phyloP scores from a whole-genome alignment of 2,329 filamentous ascomycete species.

The Didymella keratinophila region DNA sequence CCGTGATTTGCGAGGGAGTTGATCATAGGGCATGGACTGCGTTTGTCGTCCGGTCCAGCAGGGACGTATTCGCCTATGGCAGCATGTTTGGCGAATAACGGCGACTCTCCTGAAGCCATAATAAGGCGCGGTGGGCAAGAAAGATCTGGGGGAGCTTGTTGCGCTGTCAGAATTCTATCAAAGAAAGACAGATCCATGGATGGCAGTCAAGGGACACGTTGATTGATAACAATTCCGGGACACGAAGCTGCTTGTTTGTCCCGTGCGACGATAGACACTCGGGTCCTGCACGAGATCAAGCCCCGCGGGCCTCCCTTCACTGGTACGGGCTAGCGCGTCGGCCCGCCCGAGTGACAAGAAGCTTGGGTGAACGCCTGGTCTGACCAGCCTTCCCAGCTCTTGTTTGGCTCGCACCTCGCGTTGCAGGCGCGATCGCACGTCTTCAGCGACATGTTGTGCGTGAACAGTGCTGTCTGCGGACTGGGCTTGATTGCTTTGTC shows the following conservation, averaged over 20 bases:
- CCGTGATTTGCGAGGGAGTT: slow-evolving; percentile 52
- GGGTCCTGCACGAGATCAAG: slow-evolving; percentile 14
- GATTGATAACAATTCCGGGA: background rate
- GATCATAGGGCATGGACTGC: slow-evolving; percentile 48
- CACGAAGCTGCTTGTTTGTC: background rate
- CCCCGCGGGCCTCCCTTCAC: slow-evolving; percentile 4
- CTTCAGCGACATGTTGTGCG: background rate
- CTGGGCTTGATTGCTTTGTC: background rate
- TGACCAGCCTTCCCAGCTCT: background rate
- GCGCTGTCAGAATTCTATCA: background rate
- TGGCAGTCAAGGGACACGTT: background rate
- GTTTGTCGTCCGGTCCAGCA: slow-evolving; percentile 15
- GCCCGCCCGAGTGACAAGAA: slow-evolving; percentile 7
- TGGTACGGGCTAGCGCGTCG: slow-evolving; percentile 10
- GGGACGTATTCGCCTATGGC: slow-evolving; percentile 8
- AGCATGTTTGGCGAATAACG: slow-evolving; percentile 6
- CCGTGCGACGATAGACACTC: slow-evolving; percentile 6
- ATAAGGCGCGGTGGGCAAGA: background rate
- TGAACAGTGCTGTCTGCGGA: background rate
- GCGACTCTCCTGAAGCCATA: slow-evolving; percentile 7
- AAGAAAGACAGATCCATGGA: background rate
- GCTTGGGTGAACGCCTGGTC: slow-evolving; percentile 1
- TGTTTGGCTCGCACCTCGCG: background rate
- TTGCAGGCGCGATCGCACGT: background rate
- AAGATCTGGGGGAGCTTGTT: background rate